Conservation (phyloP, 2,329 filamentous ascomycete species). For the Capronia americana region DNA sequence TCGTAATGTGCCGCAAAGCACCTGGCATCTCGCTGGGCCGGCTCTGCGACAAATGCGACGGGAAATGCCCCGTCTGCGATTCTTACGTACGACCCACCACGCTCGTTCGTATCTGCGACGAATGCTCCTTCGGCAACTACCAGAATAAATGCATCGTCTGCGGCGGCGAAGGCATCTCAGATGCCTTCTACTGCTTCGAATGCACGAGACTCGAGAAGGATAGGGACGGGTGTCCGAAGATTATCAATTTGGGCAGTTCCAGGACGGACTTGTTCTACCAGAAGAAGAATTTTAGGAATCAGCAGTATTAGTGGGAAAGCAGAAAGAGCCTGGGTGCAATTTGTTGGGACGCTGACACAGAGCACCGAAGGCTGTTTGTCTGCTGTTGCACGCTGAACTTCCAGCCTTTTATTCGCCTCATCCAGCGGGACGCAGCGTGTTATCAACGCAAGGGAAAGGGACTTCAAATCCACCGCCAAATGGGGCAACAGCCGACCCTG, state of each 20-base stretch:
- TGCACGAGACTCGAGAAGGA: slow-evolving; percentile 97
- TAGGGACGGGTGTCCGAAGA: slow-evolving; percentile 96
- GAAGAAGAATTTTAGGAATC: slow-evolving; percentile 74
- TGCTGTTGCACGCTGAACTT: background rate
- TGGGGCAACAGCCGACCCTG: background rate
- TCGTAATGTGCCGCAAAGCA: slow-evolving; percentile 99
- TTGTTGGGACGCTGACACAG: background rate
- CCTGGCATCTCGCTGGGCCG: slow-evolving; percentile 96
- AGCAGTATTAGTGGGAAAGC: slow-evolving; percentile 42
- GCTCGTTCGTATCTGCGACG: slow-evolving; percentile 97
- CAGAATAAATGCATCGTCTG: slow-evolving; percentile 99
- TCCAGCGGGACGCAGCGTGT: background rate
- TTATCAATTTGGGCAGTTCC: slow-evolving; percentile 95
- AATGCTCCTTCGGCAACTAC: slow-evolving; percentile 99
- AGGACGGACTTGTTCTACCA: slow-evolving; percentile 88
- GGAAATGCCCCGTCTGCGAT: slow-evolving; percentile 98
- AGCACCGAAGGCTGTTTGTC: background rate
- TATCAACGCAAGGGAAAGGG: background rate
- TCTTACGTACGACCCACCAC: slow-evolving; percentile 98
- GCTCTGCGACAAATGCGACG: slow-evolving; percentile 99
- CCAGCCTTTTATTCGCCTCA: background rate
- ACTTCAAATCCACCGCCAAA: background rate
- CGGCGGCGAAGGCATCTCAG: slow-evolving; percentile 95
- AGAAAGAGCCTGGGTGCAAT: background rate
- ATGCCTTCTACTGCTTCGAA: slow-evolving; percentile 99